A percentile compares a stretch with the other conserved stretches of the same genome.
Evolutionary conservation across 345 rosid species (phyloP).

Genomic region (Gynandropsis gynandra): DNA sequence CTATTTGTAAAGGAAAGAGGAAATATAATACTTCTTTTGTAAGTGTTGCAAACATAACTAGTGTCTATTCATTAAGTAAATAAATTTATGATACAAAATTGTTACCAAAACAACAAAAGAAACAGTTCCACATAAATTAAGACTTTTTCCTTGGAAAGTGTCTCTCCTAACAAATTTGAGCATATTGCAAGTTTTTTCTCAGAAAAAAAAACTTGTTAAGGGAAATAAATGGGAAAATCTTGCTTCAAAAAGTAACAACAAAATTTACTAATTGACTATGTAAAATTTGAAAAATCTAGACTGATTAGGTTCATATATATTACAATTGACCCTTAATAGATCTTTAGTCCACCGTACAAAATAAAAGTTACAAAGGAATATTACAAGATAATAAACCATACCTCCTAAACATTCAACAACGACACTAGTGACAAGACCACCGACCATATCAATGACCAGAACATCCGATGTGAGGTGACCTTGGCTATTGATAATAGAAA

Average conservation of each 20-base stretch:
- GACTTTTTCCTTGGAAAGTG: too few relatives aligned
- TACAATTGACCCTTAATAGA: too few relatives aligned
- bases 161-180: too few relatives aligned
- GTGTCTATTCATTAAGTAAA: conserved; percentile 36
- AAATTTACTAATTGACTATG: too few relatives aligned
- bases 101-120: not conserved
- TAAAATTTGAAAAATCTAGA: too few relatives aligned
- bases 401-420: conserved; percentile 94
- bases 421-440: conserved; percentile 91
- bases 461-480: conserved; percentile 67
- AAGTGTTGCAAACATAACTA: conserved; percentile 52
- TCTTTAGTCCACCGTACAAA: not conserved
- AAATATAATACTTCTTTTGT: conserved; percentile 33
- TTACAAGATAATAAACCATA: conserved; percentile 11
- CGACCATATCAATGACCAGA: conserved; percentile 82
- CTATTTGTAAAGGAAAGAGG: conserved; percentile 64
- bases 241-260: too few relatives aligned
- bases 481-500: conserved; percentile 83
- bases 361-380: conserved; percentile 2
- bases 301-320: too few relatives aligned
- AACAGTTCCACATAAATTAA: too few relatives aligned
- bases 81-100: conserved; percentile 1
- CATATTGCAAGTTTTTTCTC: too few relatives aligned
- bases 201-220: not conserved
- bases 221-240: too few relatives aligned